These are phyloP conservation scores for Ustilago vetiveriae DNA, from an alignment of 1,284 basidiomycete species.

Conservation along the genomic window DNA sequence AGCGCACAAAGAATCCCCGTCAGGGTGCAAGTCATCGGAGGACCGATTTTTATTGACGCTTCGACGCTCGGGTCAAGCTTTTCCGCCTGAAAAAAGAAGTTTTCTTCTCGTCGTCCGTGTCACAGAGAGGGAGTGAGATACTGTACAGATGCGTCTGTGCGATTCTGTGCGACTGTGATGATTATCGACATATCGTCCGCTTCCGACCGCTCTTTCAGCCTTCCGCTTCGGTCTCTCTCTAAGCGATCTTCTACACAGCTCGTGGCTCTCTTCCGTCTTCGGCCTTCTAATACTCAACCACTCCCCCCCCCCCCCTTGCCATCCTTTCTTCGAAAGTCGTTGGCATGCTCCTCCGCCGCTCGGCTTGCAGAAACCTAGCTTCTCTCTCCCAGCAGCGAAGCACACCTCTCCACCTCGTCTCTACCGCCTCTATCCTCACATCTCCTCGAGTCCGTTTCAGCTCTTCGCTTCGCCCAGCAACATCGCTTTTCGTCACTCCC, in stretches of 20 bases:
- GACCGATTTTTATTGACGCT: too few species aligned
- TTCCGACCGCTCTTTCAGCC: too few species aligned
- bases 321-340: slow-evolving; percentile 9
- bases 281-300: background rate
- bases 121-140: too few species aligned
- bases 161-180: too few species aligned
- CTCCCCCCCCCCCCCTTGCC: background rate
- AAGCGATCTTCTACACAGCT: slow-evolving; percentile 1
- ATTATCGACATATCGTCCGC: background rate
- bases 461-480: slow-evolving; percentile 12
- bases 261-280: background rate
- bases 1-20: background rate
- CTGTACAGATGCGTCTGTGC: too few species aligned
- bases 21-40: slow-evolving; percentile 2
- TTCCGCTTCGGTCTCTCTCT: background rate
- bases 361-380: slow-evolving; percentile 38
- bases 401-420: slow-evolving; percentile 10
- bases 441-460: slow-evolving; percentile 1
- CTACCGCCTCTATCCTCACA: slow-evolving; percentile 2
- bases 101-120: too few species aligned
- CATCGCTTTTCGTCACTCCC: slow-evolving; percentile 4
- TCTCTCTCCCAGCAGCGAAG: slow-evolving; percentile 44
- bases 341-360: slow-evolving; percentile 51
- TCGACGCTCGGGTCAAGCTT: slow-evolving; percentile 15
- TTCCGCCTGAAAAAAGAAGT: slow-evolving; percentile 9